Conservation (phyloP, 2,329 filamentous ascomycete genomes). For the Aspergillus proliferans region DNA sequence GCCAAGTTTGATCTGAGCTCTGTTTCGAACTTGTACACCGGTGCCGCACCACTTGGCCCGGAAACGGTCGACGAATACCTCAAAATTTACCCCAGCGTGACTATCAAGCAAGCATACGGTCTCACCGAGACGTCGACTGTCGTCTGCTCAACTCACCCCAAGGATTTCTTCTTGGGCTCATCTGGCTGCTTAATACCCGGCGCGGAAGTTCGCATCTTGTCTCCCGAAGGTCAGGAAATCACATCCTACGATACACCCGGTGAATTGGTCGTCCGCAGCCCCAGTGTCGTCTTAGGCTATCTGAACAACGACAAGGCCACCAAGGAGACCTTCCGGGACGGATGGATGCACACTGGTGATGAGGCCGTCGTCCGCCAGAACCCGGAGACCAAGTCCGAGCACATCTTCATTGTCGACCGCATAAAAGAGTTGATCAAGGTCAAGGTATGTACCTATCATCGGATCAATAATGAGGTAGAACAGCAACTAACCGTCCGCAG, state of each 20-base stretch:
- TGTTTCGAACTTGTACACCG: constrained; percentile 61
- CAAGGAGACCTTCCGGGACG: constrained; percentile 69
- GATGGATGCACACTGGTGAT: constrained; percentile 82
- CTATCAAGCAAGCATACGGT: constrained; percentile 67
- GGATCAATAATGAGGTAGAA: background rate
- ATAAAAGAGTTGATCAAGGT: constrained; percentile 75
- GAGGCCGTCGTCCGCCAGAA: constrained; percentile 65
- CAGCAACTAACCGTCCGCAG: constrained; percentile 34
- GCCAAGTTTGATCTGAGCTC: constrained; percentile 66
- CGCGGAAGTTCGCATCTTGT: constrained; percentile 60
- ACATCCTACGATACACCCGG: constrained; percentile 66
- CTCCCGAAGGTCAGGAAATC: constrained; percentile 63
- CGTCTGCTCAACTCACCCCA: constrained; percentile 49
- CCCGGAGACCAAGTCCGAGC: constrained; percentile 60
- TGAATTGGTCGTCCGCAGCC: constrained; percentile 72
- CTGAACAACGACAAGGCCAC: constrained; percentile 80
- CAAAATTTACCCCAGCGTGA: constrained; percentile 58
- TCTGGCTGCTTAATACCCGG: constrained; percentile 65
- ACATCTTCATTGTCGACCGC: constrained; percentile 78
- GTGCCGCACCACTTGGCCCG: constrained; percentile 69
- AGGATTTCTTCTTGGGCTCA: constrained; percentile 65
- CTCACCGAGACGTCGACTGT: constrained; percentile 74
- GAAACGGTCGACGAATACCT: constrained; percentile 63
- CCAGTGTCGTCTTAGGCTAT: constrained; percentile 74
- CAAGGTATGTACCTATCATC: constrained; percentile 52